Evolutionary conservation across 140 eudicot species (phyloP).

Genomic region (Anethum foeniculum): DNA sequence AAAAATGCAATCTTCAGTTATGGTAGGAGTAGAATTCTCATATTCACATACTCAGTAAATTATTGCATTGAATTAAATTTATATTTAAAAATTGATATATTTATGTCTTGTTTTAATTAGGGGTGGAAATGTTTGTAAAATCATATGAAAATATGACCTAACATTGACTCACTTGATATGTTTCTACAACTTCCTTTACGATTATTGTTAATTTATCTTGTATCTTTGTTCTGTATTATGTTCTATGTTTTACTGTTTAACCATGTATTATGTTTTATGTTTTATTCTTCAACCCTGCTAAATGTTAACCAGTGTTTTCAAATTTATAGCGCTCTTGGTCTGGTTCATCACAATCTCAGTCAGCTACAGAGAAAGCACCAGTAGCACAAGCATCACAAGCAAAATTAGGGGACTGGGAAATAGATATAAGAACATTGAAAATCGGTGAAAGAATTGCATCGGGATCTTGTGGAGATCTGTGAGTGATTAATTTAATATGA

Average conservation of each 20-base stretch:
- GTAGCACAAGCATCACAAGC: conserved; percentile 28
- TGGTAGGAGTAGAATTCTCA: not conserved
- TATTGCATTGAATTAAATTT: not conserved
- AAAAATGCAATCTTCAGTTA: not conserved
- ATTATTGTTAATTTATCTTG: not conserved
- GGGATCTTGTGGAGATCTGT: conserved; percentile 91
- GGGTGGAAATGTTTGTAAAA: not conserved
- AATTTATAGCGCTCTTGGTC: conserved; percentile 62
- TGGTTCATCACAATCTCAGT: conserved; percentile 52
- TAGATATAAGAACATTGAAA: conserved; percentile 62
- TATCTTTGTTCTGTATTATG: not conserved
- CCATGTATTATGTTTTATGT: not conserved
- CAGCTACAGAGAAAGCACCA: conserved; percentile 34
- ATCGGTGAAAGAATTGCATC: conserved; percentile 64
- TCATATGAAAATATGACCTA: not conserved
- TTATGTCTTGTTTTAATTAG: not conserved
- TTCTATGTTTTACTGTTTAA: not conserved
- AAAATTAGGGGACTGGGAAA: conserved; percentile 53
- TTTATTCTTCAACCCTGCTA: not conserved
- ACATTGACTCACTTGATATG: not conserved
- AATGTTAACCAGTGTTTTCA: not conserved
- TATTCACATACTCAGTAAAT: not conserved
- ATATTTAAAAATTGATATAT: not conserved
- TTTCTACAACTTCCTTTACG: not conserved
- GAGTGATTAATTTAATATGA: conserved; percentile 22